Evolutionary conservation across 2,329 filamentous ascomycete genomes (phyloP).

Genomic region (Truncatella angustata): DNA sequence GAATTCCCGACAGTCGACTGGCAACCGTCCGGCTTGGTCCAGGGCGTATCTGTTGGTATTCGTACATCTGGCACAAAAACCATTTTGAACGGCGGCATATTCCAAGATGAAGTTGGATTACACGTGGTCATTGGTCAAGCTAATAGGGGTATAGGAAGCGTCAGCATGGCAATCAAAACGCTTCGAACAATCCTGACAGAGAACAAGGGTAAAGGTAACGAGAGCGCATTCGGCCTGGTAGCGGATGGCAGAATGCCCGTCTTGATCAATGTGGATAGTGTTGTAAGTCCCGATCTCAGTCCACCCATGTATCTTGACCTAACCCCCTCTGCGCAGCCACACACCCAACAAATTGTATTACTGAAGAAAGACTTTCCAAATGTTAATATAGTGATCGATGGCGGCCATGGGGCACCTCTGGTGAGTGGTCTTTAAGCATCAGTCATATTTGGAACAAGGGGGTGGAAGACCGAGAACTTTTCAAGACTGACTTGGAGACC

Average conservation of each 20-base stretch:
- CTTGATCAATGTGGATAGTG: constrained; percentile 37
- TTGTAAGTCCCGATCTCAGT: constrained; percentile 21
- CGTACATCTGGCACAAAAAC: constrained; percentile 34
- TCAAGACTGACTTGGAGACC: not conserved
- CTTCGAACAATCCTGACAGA: constrained; percentile 35
- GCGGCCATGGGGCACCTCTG: constrained; percentile 36
- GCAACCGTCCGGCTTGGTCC: constrained; percentile 22
- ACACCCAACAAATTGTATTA: constrained; percentile 38
- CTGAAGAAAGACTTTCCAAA: constrained; percentile 33
- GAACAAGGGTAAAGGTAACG: constrained; percentile 31
- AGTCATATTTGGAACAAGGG: not conserved
- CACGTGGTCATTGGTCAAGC: constrained; percentile 37
- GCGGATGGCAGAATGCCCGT: constrained; percentile 36
- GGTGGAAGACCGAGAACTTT: too few relatives aligned
- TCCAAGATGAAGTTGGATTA: constrained; percentile 40
- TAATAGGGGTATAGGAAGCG: constrained; percentile 25
- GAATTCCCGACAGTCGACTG: constrained; percentile 18
- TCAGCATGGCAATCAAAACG: constrained; percentile 26
- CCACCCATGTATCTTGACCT: too few relatives aligned
- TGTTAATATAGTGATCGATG: constrained; percentile 35
- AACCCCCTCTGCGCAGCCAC: constrained; percentile 29
- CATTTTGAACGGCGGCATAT: constrained; percentile 38
- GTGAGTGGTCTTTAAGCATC: constrained; percentile 20
- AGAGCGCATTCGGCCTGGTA: constrained; percentile 33
- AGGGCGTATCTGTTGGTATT: constrained; percentile 42